A percentile compares a stretch with the other conserved stretches of the same genome.
phyloP scores from a whole-genome alignment of 2,329 filamentous ascomycete genomes.

The Diaporthe australafricana region DNA sequence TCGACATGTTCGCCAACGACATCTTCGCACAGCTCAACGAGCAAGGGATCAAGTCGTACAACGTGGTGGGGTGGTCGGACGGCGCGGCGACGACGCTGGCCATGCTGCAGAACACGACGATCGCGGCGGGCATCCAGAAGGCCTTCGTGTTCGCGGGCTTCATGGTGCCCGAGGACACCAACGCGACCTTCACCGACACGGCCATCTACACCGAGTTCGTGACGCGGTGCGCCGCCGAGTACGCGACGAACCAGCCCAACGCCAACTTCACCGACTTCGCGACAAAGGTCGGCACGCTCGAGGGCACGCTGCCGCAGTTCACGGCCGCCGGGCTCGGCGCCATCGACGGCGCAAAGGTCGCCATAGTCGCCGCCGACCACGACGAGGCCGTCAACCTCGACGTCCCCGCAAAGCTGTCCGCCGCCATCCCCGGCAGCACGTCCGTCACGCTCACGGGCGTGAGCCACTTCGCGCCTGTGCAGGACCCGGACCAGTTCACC shows the following conservation, averaged over 20 bases:
- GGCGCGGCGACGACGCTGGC: constrained; percentile 52
- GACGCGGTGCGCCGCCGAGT: constrained; percentile 50
- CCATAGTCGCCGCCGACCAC: constrained; percentile 43
- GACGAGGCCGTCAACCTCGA: constrained; percentile 54
- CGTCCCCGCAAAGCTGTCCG: constrained; percentile 49
- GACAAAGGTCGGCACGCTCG: constrained; percentile 50
- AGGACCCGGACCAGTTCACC: constrained; percentile 52
- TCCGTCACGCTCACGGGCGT: constrained; percentile 50
- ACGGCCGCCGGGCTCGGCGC: constrained; percentile 38
- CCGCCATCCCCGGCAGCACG: constrained; percentile 51
- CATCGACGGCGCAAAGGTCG: constrained; percentile 44
- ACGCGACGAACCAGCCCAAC: constrained; percentile 48
- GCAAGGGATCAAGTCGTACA: constrained; percentile 46
- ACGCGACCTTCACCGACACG: constrained; percentile 48
- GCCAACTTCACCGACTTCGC: constrained; percentile 52
- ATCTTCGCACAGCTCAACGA: constrained; percentile 47
- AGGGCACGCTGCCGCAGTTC: constrained; percentile 49
- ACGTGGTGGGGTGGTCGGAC: constrained; percentile 56
- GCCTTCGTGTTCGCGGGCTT: constrained; percentile 54
- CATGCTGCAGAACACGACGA: constrained; percentile 48
- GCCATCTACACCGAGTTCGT: constrained; percentile 51
- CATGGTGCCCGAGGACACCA: constrained; percentile 48
- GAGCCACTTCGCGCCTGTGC: constrained; percentile 57
- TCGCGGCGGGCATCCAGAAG: constrained; percentile 48
- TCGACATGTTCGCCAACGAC: constrained; percentile 51